Evolutionary conservation across 108 stramenopile species (phyloP).

Genomic region (Bacterosira constricta): DNA sequence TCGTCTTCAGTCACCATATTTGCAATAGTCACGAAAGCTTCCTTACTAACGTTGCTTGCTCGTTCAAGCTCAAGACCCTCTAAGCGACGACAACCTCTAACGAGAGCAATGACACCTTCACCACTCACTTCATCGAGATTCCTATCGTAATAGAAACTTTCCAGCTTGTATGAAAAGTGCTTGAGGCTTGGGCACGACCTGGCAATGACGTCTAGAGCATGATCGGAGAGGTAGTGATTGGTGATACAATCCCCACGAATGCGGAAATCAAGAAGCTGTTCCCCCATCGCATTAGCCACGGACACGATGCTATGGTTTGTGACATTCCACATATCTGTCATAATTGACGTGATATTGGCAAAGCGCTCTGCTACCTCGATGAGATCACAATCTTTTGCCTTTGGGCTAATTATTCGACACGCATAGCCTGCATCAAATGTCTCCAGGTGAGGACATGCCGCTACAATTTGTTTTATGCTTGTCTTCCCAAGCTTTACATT

Average conservation of each 20-base stretch:
- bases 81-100: constrained; percentile 11
- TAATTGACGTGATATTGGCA: constrained; percentile 6
- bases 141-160: background rate
- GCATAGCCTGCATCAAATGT: constrained; percentile 11
- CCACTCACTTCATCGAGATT: constrained; percentile 3
- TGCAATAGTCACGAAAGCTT: background rate
- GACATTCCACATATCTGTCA: constrained; percentile 8
- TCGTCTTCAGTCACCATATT: background rate
- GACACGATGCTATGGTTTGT: background rate
- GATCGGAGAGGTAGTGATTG: constrained; percentile 7
- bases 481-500: constrained; percentile 31
- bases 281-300: constrained; percentile 10
- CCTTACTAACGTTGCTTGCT: background rate
- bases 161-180: constrained; percentile 19
- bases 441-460: constrained; percentile 19
- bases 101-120: constrained; percentile 12
- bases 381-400: constrained; percentile 18
- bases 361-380: constrained; percentile 8
- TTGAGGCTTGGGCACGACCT: constrained; percentile 17
- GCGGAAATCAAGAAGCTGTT: constrained; percentile 16
- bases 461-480: constrained; percentile 4
- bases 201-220: constrained; percentile 2
- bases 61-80: constrained; percentile 22
- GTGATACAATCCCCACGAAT: constrained; percentile 9
- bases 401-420: background rate